Percentiles rank a stretch among this genome's conserved stretches.
These are phyloP conservation scores for Tolypocladium endophyticum DNA, from an alignment of 2,329 filamentous ascomycete genomes.

Conservation along the genomic window DNA sequence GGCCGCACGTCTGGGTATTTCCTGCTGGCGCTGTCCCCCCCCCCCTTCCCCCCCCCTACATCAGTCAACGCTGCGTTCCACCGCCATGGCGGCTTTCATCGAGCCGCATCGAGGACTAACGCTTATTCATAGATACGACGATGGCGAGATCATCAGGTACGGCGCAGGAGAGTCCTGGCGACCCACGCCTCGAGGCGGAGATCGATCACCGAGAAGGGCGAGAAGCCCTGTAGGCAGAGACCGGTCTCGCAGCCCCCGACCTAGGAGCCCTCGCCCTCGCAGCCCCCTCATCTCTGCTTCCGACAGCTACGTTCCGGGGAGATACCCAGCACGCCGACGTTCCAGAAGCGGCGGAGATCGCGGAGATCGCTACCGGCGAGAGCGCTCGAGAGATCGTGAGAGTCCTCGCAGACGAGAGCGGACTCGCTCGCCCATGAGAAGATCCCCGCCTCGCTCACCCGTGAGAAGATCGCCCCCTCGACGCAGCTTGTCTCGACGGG, in stretches of 20 bases:
- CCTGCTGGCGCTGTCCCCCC: neutral
- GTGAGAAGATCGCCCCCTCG: constrained; percentile 11
- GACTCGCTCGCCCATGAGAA: constrained; percentile 24
- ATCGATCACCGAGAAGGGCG: constrained; percentile 32
- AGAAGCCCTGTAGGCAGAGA: constrained; percentile 17
- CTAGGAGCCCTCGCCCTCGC: constrained; percentile 27
- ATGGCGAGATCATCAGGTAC: constrained; percentile 51
- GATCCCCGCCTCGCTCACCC: constrained; percentile 24
- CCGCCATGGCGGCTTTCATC: neutral
- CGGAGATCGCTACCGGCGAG: constrained; percentile 29
- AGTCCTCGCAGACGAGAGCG: constrained; percentile 25
- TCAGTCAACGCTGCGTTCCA: neutral
- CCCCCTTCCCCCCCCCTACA: neutral
- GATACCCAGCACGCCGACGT: constrained; percentile 29
- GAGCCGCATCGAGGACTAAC: neutral
- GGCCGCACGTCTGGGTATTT: neutral
- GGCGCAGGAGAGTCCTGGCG: constrained; percentile 52
- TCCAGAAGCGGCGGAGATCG: constrained; percentile 30
- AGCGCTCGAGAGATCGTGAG: constrained; percentile 29
- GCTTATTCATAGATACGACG: constrained; percentile 28
- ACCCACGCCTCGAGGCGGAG: constrained; percentile 39
- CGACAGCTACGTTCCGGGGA: constrained; percentile 35
- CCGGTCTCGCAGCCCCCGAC: constrained; percentile 21
- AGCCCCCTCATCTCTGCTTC: constrained; percentile 27
- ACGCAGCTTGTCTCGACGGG: no score